Evolutionary conservation across 306 rosid species (phyloP).

Genomic region (Casuarina cunninghamiana): DNA sequence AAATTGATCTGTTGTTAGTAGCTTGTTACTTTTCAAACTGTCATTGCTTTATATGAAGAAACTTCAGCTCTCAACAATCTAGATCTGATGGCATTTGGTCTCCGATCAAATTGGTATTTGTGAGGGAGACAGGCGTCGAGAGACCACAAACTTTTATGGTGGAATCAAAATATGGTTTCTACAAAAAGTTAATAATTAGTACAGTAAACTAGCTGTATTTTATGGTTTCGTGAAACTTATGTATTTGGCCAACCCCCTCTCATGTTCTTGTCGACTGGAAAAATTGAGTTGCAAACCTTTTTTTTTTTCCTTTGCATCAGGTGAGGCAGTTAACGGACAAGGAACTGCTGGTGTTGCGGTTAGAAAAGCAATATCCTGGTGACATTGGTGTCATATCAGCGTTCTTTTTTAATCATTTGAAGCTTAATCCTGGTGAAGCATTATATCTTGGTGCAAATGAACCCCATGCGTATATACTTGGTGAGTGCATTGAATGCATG

Average conservation of each 20-base stretch:
- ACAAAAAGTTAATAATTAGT: background rate
- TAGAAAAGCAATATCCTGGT: constrained; percentile 83
- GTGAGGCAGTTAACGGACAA: constrained; percentile 75
- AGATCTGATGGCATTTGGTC: background rate
- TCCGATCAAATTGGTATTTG: background rate
- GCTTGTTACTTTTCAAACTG: background rate
- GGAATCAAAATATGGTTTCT: background rate
- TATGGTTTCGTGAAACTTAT: background rate
- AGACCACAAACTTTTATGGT: background rate
- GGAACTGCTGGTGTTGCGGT: constrained; percentile 66
- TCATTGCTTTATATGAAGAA: background rate
- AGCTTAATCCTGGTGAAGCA: constrained; percentile 90
- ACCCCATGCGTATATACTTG: constrained; percentile 84
- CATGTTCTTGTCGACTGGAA: background rate
- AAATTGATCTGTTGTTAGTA: background rate
- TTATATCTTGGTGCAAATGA: constrained; percentile 81
- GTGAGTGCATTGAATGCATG: constrained; percentile 93
- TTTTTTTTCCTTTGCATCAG: constrained; percentile 39
- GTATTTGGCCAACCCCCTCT: background rate
- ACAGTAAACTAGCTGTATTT: background rate
- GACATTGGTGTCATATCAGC: constrained; percentile 89
- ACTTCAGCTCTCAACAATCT: background rate
- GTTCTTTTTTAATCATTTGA: constrained; percentile 83
- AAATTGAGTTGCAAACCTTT: background rate
- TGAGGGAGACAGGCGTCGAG: background rate